These are phyloP conservation scores for Beauveria pseudobassiana DNA, from an alignment of 2,329 filamentous ascomycete genomes.

Conservation along the genomic window DNA sequence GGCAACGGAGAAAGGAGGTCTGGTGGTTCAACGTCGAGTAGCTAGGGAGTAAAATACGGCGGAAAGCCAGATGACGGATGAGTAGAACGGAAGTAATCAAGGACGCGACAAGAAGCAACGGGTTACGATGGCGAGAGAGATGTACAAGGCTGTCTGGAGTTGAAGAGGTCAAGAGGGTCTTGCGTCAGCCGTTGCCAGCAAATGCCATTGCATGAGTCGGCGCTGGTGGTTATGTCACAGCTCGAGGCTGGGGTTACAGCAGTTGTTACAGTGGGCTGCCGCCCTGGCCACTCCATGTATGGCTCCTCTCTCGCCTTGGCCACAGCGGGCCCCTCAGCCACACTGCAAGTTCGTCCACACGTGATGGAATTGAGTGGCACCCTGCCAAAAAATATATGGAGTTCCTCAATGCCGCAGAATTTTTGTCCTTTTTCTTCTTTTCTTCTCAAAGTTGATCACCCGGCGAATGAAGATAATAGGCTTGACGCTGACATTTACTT, in stretches of 20 bases:
- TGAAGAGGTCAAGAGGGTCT: background rate
- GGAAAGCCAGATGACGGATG: background rate
- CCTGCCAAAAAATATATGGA: background rate
- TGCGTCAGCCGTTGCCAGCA: slow-evolving; percentile 5
- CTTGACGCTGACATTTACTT: slow-evolving; percentile 33
- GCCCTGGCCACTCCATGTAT: background rate
- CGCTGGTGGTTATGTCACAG: background rate
- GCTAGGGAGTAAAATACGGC: background rate
- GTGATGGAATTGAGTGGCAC: background rate
- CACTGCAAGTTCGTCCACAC: background rate
- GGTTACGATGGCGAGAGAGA: background rate
- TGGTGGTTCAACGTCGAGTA: background rate
- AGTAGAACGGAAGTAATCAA: background rate
- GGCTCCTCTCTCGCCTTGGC: background rate
- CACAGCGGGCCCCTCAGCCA: background rate
- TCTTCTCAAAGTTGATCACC: slow-evolving; percentile 48
- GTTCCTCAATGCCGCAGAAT: background rate
- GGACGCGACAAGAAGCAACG: background rate
- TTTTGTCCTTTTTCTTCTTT: slow-evolving; percentile 19
- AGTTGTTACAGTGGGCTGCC: background rate
- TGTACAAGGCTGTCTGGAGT: background rate
- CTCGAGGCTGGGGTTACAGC: background rate
- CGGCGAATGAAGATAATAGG: slow-evolving; percentile 47
- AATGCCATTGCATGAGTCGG: background rate
- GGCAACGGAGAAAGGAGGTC: background rate